Conservation (phyloP, 805 yeast genomes). For the Millerozyma miso region DNA sequence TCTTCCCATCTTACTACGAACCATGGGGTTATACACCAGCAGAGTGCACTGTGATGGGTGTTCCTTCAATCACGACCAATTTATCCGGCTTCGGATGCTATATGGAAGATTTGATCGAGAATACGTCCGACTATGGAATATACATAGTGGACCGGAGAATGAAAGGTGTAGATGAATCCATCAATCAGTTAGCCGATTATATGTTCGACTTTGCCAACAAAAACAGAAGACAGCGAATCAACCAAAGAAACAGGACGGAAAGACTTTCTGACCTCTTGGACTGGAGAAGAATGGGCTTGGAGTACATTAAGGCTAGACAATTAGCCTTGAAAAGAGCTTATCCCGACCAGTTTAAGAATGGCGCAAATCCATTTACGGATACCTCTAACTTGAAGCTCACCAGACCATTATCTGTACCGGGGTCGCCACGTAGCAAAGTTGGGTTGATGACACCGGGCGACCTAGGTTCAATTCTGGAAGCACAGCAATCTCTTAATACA, state of each 20-base stretch:
- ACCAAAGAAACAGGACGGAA: constrained; percentile 96
- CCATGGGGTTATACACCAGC: constrained; percentile 99
- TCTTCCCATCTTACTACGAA: constrained; percentile 96
- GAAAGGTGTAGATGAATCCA: constrained; percentile 89
- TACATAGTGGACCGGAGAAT: constrained; percentile 93
- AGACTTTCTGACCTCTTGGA: constrained; percentile 87
- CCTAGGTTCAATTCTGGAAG: constrained; percentile 92
- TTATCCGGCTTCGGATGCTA: constrained; percentile 96
- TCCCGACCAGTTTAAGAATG: constrained; percentile 70
- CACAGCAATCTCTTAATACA: constrained; percentile 60
- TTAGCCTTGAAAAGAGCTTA: constrained; percentile 90
- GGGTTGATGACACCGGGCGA: constrained; percentile 97
- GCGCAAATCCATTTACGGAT: constrained; percentile 43
- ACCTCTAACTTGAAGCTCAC: constrained; percentile 64
- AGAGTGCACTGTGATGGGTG: constrained; percentile 99
- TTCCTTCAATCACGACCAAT: constrained; percentile 94
- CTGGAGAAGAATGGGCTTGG: constrained; percentile 98
- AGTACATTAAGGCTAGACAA: constrained; percentile 91
- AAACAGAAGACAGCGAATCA: constrained; percentile 94
- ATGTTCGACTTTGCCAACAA: constrained; percentile 87
- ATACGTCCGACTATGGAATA: constrained; percentile 92
- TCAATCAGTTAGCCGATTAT: constrained; percentile 80
- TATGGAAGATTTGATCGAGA: constrained; percentile 96
- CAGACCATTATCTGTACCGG: constrained; percentile 94
- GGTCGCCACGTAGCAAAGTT: constrained; percentile 78